Evolutionary conservation across 192 early-diverging fungal genomes (phyloP).

Genomic region (Gryganskiella cystojenkinii): DNA sequence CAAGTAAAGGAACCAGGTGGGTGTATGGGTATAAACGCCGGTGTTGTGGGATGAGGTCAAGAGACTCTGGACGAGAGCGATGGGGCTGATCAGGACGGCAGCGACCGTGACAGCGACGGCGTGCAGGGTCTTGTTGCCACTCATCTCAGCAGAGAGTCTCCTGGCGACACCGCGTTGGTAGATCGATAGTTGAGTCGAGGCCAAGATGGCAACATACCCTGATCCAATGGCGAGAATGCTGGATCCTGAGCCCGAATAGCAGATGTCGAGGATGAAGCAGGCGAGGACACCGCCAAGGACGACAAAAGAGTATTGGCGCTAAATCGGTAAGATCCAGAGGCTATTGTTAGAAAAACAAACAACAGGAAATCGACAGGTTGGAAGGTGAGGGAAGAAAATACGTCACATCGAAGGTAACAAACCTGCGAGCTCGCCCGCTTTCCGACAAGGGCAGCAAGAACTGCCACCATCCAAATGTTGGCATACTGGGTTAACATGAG

Average conservation of each 20-base stretch:
- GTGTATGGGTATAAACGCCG: slow-evolving; percentile 29
- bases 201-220: slow-evolving; percentile 45
- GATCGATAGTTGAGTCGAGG: slow-evolving; percentile 43
- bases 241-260: slow-evolving; percentile 29
- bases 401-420: too few species aligned
- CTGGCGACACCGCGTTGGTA: slow-evolving; percentile 45
- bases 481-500: slow-evolving; percentile 57
- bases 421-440: slow-evolving; percentile 40
- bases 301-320: slow-evolving; percentile 33
- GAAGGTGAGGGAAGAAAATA: too few species aligned
- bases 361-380: too few species aligned
- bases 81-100: slow-evolving; percentile 41
- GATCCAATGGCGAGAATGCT: slow-evolving; percentile 17
- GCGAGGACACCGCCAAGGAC: slow-evolving; percentile 30
- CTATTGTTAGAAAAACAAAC: neutral
- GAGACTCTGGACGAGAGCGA: slow-evolving; percentile 51
- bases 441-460: slow-evolving; percentile 38
- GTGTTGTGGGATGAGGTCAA: slow-evolving; percentile 2
- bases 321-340: slow-evolving; percentile 4
- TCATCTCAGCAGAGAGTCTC: slow-evolving; percentile 51
- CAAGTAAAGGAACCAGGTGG: slow-evolving; percentile 40
- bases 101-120: slow-evolving; percentile 42
- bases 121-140: slow-evolving; percentile 40
- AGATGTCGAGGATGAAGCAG: slow-evolving; percentile 35
- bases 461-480: slow-evolving; percentile 53